Evolutionary conservation across 441 rosid species (phyloP), one percentile per base, ranked within the genome.

Genomic region (Erysimum pusillum): DNA sequence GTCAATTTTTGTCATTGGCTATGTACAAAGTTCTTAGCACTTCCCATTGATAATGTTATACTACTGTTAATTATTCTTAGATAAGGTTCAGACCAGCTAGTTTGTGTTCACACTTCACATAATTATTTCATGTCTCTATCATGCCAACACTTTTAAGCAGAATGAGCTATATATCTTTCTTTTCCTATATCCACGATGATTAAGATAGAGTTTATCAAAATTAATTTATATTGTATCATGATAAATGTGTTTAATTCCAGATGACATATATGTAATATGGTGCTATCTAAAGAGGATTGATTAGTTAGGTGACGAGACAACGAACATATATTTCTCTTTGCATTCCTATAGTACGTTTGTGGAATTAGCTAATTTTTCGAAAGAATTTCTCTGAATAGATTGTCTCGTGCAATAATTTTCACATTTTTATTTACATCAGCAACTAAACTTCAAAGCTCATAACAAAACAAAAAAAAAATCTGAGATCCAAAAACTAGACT

Each of bases 21-120:
- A 57, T 74, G 35, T n/a, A 32, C 18, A 73, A 73, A 17, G 35
- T 9, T 73, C 5, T 63, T 63, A 45, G 56, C 45, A 53, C 61
- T 71, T 34, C 10, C 17, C 25, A 28, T 39, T 13, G 6, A 35
- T 71, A 45, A 34, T 45, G 44, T 9, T 11, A 39, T 39, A 39
- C 13, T 39, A 13, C 13, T 44, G 17, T n/a, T 59, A 71, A n/a
- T n/a, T n/a, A n/a, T 7, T 60, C 59, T 48, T 69, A 44, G 38
- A 20, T 4, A 35, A 32, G 31, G 38, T 59, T 46, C 35, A 46
- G 25, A 14, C 14, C 12, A 36, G 45, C 60, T 44, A 44, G 9
- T 14, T 6, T 48, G 51, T 36, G 75, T 71, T 60, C 60, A 61
- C 49, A 44, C 4, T 35, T 15, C 13, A 34, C 63, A 9, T 60